phyloP scores from a whole-genome alignment of 768 basidiomycete species.

The Russula vinacea region DNA sequence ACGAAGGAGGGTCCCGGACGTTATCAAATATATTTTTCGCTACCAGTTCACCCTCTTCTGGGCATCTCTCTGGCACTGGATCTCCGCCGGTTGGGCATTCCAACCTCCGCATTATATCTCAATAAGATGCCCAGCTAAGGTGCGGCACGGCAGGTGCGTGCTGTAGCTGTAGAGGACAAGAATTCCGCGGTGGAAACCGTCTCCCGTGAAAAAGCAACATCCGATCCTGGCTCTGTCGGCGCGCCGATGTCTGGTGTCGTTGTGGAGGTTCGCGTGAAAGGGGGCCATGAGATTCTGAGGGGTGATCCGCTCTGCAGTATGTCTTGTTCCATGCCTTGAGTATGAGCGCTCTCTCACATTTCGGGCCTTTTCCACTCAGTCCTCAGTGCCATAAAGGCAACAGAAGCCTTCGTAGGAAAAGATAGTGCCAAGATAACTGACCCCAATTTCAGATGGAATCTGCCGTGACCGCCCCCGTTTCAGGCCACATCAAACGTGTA shows the following conservation, averaged over 20 bases:
- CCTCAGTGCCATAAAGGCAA: slow-evolving; percentile 94
- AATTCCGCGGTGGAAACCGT: slow-evolving; percentile 95
- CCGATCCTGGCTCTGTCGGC: slow-evolving; percentile 94
- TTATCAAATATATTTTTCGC: too few relatives aligned
- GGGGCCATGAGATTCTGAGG: slow-evolving; percentile 96
- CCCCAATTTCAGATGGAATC: slow-evolving; percentile 83
- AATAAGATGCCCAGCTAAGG: too few relatives aligned
- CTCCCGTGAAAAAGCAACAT: slow-evolving; percentile 89
- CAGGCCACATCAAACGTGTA: slow-evolving; percentile 93
- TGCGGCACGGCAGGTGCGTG: slow-evolving; percentile 63
- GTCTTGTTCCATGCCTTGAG: slow-evolving; percentile 36
- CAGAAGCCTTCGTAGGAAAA: slow-evolving; percentile 30
- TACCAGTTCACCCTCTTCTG: too few relatives aligned
- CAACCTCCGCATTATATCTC: too few relatives aligned
- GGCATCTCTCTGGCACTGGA: too few relatives aligned
- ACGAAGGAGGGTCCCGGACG: too few relatives aligned
- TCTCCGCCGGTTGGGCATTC: too few relatives aligned
- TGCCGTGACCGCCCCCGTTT: slow-evolving; percentile 91
- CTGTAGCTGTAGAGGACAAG: slow-evolving; percentile 93
- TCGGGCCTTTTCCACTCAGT: slow-evolving; percentile 45
- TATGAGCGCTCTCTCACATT: slow-evolving; percentile 26
- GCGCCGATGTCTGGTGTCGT: slow-evolving; percentile 98
- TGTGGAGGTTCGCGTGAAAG: slow-evolving; percentile 96
- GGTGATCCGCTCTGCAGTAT: slow-evolving; percentile 91
- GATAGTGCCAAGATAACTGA: slow-evolving; percentile 28